Conservation (phyloP, 2,329 filamentous ascomycete species). For the Ceratocystis cubensis region DNA sequence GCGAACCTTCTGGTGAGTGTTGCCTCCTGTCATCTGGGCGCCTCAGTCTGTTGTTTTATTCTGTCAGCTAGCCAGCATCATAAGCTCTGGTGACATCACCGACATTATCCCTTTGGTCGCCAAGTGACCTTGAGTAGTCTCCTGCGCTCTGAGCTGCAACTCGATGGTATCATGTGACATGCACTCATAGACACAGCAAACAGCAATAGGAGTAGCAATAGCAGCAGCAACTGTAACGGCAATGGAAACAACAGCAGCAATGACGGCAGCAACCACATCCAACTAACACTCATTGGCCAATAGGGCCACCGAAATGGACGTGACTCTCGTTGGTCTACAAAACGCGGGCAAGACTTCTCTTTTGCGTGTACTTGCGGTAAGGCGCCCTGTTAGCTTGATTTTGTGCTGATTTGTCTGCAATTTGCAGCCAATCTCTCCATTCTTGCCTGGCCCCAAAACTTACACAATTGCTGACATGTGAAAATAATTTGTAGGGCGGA, state of each 20-base stretch:
- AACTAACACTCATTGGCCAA: slow-evolving; percentile 16
- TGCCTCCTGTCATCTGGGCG: neutral
- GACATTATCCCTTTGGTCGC: neutral
- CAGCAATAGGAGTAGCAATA: neutral
- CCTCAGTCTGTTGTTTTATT: neutral
- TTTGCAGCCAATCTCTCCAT: neutral
- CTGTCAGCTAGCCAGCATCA: neutral
- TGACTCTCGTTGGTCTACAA: slow-evolving; percentile 96
- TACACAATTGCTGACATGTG: neutral
- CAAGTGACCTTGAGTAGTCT: neutral
- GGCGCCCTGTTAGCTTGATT: slow-evolving; percentile 28
- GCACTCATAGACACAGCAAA: neutral
- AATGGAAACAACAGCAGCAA: neutral
- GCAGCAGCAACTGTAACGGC: neutral
- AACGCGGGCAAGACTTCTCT: slow-evolving; percentile 97
- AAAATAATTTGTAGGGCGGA: slow-evolving; percentile 53
- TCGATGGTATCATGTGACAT: neutral
- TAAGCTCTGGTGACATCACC: neutral
- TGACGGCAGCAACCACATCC: neutral
- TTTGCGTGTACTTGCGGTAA: slow-evolving; percentile 85
- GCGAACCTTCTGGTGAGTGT: slow-evolving; percentile 83
- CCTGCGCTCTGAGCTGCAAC: neutral
- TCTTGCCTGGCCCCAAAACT: neutral
- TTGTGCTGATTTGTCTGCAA: too few species aligned
- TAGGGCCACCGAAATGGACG: slow-evolving; percentile 98